These are phyloP conservation scores for Pleurotus salmoneostramineus DNA, from an alignment of 768 basidiomycete genomes.

Conservation along the genomic window DNA sequence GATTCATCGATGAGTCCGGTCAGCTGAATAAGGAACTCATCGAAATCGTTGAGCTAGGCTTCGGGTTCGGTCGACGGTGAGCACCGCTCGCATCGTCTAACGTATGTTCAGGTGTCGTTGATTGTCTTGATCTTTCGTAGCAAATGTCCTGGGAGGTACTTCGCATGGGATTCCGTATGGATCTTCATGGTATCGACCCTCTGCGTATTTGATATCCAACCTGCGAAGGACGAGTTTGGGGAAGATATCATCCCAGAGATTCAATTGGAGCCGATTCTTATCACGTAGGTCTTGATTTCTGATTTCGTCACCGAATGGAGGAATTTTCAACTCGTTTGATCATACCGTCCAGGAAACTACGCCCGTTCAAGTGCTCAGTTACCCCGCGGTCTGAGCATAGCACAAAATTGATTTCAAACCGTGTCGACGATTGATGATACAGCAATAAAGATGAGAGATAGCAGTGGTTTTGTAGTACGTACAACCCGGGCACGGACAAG, in stretches of 20 bases:
- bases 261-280: slow-evolving; percentile 27
- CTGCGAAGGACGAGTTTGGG: slow-evolving; percentile 30
- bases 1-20: slow-evolving; percentile 31
- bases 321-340: background rate
- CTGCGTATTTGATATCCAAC: slow-evolving; percentile 32
- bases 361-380: slow-evolving; percentile 22
- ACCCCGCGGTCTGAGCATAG: slow-evolving; percentile 18
- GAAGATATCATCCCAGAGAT: slow-evolving; percentile 26
- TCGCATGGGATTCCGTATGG: slow-evolving; percentile 41
- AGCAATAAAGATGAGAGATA: no score
- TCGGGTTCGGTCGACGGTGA: background rate
- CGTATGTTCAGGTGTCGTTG: background rate
- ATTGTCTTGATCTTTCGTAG: slow-evolving; percentile 16
- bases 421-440: no score
- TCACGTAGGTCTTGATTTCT: slow-evolving; percentile 23
- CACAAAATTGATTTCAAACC: no score
- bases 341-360: slow-evolving; percentile 16
- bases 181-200: slow-evolving; percentile 37
- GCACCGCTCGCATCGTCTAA: background rate
- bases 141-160: slow-evolving; percentile 38
- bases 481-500: no score
- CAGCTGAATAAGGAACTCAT: background rate
- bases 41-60: background rate
- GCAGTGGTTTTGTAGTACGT: no score
- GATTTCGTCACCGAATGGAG: background rate